Conservation (phyloP, 495 filamentous ascomycete genomes). For the Neurospora tetraspora region DNA sequence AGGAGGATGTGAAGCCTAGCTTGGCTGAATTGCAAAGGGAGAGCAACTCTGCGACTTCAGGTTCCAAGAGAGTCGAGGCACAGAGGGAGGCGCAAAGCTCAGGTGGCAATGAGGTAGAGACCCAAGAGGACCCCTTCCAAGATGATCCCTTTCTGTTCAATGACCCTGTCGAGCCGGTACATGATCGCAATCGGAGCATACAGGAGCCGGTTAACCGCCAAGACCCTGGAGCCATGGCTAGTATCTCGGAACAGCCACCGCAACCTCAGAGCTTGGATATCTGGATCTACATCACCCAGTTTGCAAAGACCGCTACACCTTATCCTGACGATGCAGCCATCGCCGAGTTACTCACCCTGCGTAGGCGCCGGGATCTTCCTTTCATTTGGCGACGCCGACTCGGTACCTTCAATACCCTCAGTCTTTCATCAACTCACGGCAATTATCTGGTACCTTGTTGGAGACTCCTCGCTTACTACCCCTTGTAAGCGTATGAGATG, state of each 20-base stretch:
- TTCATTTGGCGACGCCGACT: rapidly evolving
- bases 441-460: background rate
- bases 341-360: background rate
- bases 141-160: background rate
- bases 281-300: background rate
- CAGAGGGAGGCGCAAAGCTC: background rate
- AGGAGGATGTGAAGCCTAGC: background rate
- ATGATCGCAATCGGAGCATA: background rate
- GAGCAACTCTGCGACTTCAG: background rate
- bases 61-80: background rate
- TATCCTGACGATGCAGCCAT: background rate
- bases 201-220: background rate
- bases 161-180: background rate
- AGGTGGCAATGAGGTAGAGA: background rate
- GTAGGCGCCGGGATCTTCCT: background rate
- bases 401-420: background rate
- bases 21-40: background rate
- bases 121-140: background rate
- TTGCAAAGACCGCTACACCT: background rate
- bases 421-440: background rate
- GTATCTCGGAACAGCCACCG: background rate
- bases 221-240: background rate
- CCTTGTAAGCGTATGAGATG: background rate
- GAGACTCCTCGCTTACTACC: background rate
- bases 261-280: background rate